Evolutionary conservation across 75 land plant genomes (phyloP).

Genomic region (Selaginella moellendorffii): DNA sequence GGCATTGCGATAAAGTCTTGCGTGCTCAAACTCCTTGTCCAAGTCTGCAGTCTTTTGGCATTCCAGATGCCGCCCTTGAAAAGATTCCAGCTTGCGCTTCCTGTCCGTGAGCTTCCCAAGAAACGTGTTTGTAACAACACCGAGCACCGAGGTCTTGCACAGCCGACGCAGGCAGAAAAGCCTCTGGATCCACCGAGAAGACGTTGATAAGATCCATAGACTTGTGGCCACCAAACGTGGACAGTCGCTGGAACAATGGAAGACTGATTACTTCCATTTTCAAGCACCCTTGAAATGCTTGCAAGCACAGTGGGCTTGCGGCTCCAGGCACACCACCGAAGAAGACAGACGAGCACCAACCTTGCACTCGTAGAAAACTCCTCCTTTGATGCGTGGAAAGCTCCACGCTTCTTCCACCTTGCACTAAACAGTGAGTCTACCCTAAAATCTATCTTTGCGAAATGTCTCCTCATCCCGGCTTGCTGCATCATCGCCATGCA

Average conservation of each 20-base stretch:
- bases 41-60: background rate
- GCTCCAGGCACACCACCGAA: background rate
- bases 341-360: background rate
- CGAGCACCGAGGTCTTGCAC: background rate
- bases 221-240: background rate
- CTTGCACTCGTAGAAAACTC: background rate
- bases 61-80: background rate
- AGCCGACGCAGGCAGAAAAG: background rate
- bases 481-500: too few species aligned
- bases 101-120: background rate
- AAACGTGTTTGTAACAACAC: background rate
- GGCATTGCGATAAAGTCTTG: background rate
- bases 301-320: conserved; percentile 1
- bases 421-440: too few species aligned
- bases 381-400: background rate
- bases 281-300: background rate
- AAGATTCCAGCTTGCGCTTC: background rate
- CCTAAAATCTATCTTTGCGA: too few species aligned
- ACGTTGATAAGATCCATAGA: background rate
- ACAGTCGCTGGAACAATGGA: background rate
- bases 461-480: too few species aligned
- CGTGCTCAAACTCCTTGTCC: background rate
- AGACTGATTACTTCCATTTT: background rate
- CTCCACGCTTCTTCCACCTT: background rate
- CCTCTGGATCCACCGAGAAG: background rate